Evolutionary conservation across 441 rosid species (phyloP).

Genomic region (Adansonia madagascariensis): DNA sequence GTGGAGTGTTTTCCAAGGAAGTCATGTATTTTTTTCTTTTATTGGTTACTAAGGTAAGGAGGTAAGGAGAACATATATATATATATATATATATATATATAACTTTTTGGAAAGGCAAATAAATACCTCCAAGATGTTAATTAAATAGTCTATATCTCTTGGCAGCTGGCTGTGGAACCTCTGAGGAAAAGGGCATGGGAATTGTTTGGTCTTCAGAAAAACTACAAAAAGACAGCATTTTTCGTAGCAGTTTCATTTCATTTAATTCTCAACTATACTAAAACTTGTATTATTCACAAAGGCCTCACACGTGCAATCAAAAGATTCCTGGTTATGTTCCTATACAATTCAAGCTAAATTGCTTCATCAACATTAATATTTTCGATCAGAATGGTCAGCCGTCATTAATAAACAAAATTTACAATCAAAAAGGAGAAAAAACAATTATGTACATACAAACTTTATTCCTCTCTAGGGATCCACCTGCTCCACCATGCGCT

Average conservation of each 20-base stretch:
- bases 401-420: constrained; percentile 31
- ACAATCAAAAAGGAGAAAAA: not conserved
- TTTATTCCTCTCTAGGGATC: constrained; percentile 87
- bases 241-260: constrained; percentile 28
- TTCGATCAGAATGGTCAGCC: constrained; percentile 4
- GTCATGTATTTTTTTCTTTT: not conserved
- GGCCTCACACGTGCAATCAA: constrained; percentile 31
- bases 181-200: not conserved
- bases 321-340: constrained; percentile 38
- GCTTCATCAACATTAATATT: not conserved
- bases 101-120: not conserved
- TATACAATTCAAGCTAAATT: constrained; percentile 36
- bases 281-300: constrained; percentile 12
- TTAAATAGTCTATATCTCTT: not conserved
- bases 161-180: constrained; percentile 12
- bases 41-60: too few relatives aligned
- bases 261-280: constrained; percentile 5
- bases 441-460: constrained; percentile 34
- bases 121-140: not conserved
- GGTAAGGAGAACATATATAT: too few relatives aligned
- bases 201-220: not conserved
- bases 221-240: not conserved
- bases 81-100: too few relatives aligned
- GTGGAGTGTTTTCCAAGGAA: not conserved
- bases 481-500: constrained; percentile 96